Evolutionary conservation across 768 basidiomycete genomes (phyloP).

Genomic region (Cystobasidium tubakii): DNA sequence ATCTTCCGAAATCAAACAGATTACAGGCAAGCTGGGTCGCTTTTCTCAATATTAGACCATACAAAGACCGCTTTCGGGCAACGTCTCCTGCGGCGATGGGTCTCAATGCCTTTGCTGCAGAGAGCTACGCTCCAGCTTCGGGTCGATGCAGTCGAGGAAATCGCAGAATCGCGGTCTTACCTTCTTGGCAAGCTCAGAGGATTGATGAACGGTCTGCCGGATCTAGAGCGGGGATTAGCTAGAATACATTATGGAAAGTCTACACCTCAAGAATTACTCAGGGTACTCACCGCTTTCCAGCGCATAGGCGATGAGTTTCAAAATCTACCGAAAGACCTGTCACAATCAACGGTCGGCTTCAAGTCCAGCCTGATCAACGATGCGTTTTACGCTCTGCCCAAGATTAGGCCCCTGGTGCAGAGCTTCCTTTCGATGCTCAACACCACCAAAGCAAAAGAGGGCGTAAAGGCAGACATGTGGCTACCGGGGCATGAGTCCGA

Average conservation of each 20-base stretch:
- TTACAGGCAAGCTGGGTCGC: constrained; percentile 63
- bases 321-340: constrained; percentile 48
- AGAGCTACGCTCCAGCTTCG: constrained; percentile 63
- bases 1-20: constrained; percentile 89
- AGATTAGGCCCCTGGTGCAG: constrained; percentile 57
- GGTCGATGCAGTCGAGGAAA: constrained; percentile 77
- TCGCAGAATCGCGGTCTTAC: constrained; percentile 49
- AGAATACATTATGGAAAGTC: constrained; percentile 86
- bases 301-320: constrained; percentile 65
- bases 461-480: constrained; percentile 70
- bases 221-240: constrained; percentile 87
- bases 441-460: constrained; percentile 61
- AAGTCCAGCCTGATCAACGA: constrained; percentile 64
- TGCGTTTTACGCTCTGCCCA: constrained; percentile 65
- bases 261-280: constrained; percentile 71
- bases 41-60: constrained; percentile 78
- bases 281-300: constrained; percentile 68
- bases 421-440: constrained; percentile 59
- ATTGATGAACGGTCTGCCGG: constrained; percentile 79
- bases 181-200: constrained; percentile 46
- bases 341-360: constrained; percentile 57
- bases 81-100: constrained; percentile 73
- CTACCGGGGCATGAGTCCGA: constrained; percentile 56
- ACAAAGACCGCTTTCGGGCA: constrained; percentile 86
- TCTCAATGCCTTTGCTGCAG: constrained; percentile 75